phyloP scores from a whole-genome alignment of 2,329 filamentous ascomycete species.

The Exutisphaerella laricina region DNA sequence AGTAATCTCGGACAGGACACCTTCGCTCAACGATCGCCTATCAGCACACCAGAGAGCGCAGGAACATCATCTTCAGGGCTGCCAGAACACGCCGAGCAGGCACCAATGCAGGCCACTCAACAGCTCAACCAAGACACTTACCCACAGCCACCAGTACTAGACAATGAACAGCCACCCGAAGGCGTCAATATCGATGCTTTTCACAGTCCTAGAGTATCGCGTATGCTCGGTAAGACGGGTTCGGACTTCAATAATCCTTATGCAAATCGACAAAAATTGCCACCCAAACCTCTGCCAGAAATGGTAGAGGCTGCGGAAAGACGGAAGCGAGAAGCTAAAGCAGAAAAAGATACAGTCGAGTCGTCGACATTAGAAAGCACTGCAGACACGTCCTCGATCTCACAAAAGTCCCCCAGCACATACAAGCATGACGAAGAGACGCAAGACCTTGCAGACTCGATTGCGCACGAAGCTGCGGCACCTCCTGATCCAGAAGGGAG shows the following conservation, averaged over 20 bases:
- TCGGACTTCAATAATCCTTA: slow-evolving; percentile 36
- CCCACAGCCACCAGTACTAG: slow-evolving; percentile 14
- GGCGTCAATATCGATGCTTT: slow-evolving; percentile 58
- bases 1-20: slow-evolving; percentile 46
- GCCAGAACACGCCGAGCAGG: slow-evolving; percentile 46
- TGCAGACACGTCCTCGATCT: no score
- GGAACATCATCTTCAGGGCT: slow-evolving; percentile 50
- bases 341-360: not conserved
- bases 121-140: slow-evolving; percentile 54
- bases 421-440: slow-evolving; percentile 32
- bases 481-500: slow-evolving; percentile 7
- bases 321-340: slow-evolving; percentile 18
- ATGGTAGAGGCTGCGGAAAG: slow-evolving; percentile 30
- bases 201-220: slow-evolving; percentile 54
- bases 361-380: not conserved
- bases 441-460: slow-evolving; percentile 33
- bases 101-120: slow-evolving; percentile 40
- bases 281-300: slow-evolving; percentile 30
- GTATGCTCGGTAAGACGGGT: slow-evolving; percentile 42
- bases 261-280: slow-evolving; percentile 26
- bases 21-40: slow-evolving; percentile 49
- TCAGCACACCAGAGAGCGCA: slow-evolving; percentile 45
- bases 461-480: slow-evolving; percentile 33
- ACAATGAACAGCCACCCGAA: slow-evolving; percentile 44
- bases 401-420: no score